Evolutionary conservation across 2,329 filamentous ascomycete genomes (phyloP).

Genomic region (Ophiostoma sp.): DNA sequence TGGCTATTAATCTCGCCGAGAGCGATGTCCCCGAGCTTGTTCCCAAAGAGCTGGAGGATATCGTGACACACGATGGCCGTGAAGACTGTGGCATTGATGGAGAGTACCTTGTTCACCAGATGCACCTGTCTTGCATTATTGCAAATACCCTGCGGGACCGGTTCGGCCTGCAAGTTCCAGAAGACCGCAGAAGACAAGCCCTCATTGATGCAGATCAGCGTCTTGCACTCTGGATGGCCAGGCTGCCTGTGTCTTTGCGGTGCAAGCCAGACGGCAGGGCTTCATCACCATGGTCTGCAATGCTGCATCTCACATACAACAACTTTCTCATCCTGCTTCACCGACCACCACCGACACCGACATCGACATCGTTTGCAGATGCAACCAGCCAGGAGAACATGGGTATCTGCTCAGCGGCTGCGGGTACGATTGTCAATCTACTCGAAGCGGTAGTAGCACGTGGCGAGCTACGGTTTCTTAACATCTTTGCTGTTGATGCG

Average conservation of each 20-base stretch:
- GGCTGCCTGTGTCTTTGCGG: slow-evolving; percentile 18
- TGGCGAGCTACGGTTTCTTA: slow-evolving; percentile 18
- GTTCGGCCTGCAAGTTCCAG: slow-evolving; percentile 20
- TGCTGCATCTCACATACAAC: slow-evolving; percentile 26
- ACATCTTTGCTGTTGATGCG: slow-evolving; percentile 21
- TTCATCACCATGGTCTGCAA: slow-evolving; percentile 18
- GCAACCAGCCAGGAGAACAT: slow-evolving; percentile 22
- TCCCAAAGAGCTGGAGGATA: slow-evolving; percentile 7
- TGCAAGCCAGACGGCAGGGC: slow-evolving; percentile 3
- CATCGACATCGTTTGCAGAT: neutral
- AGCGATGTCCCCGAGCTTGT: slow-evolving; percentile 18
- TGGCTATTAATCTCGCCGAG: slow-evolving; percentile 13
- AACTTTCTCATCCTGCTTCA: slow-evolving; percentile 23
- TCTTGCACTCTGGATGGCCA: slow-evolving; percentile 22
- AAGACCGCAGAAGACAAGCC: slow-evolving; percentile 14
- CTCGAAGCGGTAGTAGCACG: slow-evolving; percentile 11
- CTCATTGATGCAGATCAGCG: slow-evolving; percentile 21
- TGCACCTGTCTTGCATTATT: slow-evolving; percentile 19
- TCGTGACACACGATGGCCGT: neutral
- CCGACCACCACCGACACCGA: slow-evolving; percentile 19
- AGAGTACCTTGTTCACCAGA: slow-evolving; percentile 16
- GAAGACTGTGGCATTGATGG: slow-evolving; percentile 17
- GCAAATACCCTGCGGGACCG: slow-evolving; percentile 19
- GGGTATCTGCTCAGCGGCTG: slow-evolving; percentile 19
- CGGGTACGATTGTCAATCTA: slow-evolving; percentile 11